Percentiles rank a stretch among this genome's conserved stretches.
phyloP scores from a whole-genome alignment of 306 rosid genomes.

The Cyclanthera cordifolia region DNA sequence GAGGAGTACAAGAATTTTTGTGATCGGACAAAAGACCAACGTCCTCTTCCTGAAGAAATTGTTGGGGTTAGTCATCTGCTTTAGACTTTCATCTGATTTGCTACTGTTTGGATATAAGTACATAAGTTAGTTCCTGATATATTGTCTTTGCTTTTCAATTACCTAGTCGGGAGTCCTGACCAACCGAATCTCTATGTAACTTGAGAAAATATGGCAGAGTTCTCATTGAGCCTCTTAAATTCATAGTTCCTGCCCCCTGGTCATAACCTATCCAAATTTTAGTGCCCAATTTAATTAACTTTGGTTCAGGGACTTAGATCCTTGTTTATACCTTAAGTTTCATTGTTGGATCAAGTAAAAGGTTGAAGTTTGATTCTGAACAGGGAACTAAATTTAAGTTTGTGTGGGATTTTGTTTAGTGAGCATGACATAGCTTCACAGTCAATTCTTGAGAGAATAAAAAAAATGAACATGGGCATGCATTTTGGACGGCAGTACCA shows the following conservation, averaged over 20 bases:
- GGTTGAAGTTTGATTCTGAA: background rate
- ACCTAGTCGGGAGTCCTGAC: background rate
- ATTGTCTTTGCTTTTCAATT: background rate
- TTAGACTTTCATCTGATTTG: slow-evolving; percentile 19
- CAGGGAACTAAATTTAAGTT: background rate
- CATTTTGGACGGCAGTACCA: background rate
- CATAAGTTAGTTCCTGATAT: background rate
- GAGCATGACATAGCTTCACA: background rate
- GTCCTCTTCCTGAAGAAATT: slow-evolving; percentile 92
- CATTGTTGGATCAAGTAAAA: slow-evolving; percentile 1
- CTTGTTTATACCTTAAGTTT: background rate
- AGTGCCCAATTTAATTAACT: background rate
- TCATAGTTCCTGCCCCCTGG: background rate
- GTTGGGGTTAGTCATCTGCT: slow-evolving; percentile 43
- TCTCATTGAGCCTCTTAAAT: background rate
- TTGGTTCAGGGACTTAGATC: background rate
- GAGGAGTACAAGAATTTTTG: slow-evolving; percentile 96
- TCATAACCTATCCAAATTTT: background rate
- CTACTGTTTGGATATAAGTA: background rate
- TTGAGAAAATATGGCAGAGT: background rate
- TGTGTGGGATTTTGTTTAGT: background rate
- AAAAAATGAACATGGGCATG: slow-evolving; percentile 3
- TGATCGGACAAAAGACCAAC: slow-evolving; percentile 88
- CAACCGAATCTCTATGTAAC: background rate
- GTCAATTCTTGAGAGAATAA: background rate